These are phyloP conservation scores for Aphanomyces cochlioides DNA, from an alignment of 352 stramenopile species.

Conservation along the genomic window DNA sequence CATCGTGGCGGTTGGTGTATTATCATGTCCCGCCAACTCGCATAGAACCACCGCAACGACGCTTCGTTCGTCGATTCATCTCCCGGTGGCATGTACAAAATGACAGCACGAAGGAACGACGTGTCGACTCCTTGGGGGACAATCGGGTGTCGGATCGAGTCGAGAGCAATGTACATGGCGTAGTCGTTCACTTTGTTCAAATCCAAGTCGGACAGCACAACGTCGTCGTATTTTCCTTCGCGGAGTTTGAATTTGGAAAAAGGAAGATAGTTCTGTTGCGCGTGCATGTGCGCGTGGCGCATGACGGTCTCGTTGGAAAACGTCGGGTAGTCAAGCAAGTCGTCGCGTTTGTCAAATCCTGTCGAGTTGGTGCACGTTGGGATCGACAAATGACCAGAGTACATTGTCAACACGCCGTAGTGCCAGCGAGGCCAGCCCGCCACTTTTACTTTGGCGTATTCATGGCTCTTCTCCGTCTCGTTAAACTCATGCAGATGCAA, in stretches of 20 bases:
- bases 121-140: neutral
- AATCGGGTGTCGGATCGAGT: neutral
- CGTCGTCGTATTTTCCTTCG: neutral
- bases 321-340: slow-evolving; percentile 18
- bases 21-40: slow-evolving; percentile 12
- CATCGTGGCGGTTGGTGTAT: slow-evolving; percentile 9
- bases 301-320: neutral
- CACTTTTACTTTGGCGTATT: neutral
- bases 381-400: neutral
- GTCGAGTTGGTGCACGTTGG: neutral
- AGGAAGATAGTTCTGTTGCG: neutral
- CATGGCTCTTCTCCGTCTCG: slow-evolving; percentile 8
- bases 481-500: slow-evolving; percentile 6
- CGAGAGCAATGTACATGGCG: slow-evolving; percentile 1
- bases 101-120: slow-evolving; percentile 14
- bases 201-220: neutral
- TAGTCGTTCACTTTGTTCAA: neutral
- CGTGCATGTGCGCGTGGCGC: slow-evolving; percentile 7
- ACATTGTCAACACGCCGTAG: slow-evolving; percentile 21
- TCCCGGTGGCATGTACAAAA: neutral
- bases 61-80: neutral
- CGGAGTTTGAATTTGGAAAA: slow-evolving; percentile 3
- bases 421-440: slow-evolving; percentile 16
- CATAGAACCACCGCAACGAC: slow-evolving; percentile 19
- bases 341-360: slow-evolving; percentile 10